These are phyloP conservation scores for Choanephora cucurbitarum DNA, from an alignment of 371 early-diverging fungal genomes.

Conservation along the genomic window DNA sequence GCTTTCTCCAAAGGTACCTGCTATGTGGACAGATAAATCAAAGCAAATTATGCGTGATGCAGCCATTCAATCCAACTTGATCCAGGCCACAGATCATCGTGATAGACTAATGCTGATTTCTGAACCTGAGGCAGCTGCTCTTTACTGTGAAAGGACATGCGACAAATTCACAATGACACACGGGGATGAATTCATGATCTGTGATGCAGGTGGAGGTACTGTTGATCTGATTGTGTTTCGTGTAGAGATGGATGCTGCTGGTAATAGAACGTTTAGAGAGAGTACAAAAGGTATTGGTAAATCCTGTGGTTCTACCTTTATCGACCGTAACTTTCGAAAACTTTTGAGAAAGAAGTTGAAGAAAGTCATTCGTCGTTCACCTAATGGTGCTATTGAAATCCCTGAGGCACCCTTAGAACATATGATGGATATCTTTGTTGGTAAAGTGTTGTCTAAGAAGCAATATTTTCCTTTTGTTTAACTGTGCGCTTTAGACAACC, in stretches of 20 bases:
- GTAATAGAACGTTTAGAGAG: slow-evolving; percentile 48
- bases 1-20: slow-evolving; percentile 44
- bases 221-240: slow-evolving; percentile 59
- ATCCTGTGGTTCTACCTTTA: slow-evolving; percentile 60
- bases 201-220: slow-evolving; percentile 68
- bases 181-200: slow-evolving; percentile 63
- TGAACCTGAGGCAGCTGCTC: slow-evolving; percentile 65
- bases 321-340: slow-evolving; percentile 58
- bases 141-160: slow-evolving; percentile 61
- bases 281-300: slow-evolving; percentile 58
- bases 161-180: slow-evolving; percentile 57
- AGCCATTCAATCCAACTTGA: slow-evolving; percentile 53
- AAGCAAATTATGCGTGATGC: slow-evolving; percentile 64
- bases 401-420: slow-evolving; percentile 42
- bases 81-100: slow-evolving; percentile 48
- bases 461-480: too few relatives aligned
- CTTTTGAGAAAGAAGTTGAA: slow-evolving; percentile 49
- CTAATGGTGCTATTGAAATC: slow-evolving; percentile 23
- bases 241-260: slow-evolving; percentile 35
- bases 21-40: slow-evolving; percentile 65
- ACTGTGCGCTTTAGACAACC: slow-evolving; percentile 38
- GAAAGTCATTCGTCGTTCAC: slow-evolving; percentile 24
- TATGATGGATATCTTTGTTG: slow-evolving; percentile 55
- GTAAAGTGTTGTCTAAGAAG: slow-evolving; percentile 29
- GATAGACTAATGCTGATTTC: slow-evolving; percentile 60